Base-by-base conservation (phyloP, 192 early-diverging fungal species). In the Pilaira anomala region DNA sequence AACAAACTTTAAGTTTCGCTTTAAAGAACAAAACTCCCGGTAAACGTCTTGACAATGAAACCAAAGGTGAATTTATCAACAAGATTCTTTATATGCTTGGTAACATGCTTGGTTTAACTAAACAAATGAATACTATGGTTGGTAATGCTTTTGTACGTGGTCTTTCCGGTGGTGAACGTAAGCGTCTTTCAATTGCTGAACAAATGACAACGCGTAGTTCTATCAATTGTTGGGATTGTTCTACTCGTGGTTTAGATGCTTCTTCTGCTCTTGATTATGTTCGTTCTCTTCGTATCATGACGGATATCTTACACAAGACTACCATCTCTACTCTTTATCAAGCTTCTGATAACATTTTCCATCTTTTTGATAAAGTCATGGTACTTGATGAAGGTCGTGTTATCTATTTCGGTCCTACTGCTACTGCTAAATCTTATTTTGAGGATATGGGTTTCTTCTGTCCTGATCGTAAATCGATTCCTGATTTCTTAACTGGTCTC, bases 191-290 rank as follows among this genome's bases (percentile, higher is more conserved):
- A 9, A 90, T 87, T 69, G 86, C 87, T n/a, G 87, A 88, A 76
- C 87, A 88, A 66, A 83, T 88, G 57, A 84, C 85, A 12, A 79
- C 79, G 18, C 78, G 82, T 53, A 73, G 78, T 16, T 64, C 83
- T 29, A 68, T 88, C 67, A 83, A 86, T 46, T 73, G 85, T 52
- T 89, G 85, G 86, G 87, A 89, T 57, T 81, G 85, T 26, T 82
- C 83, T 60, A 93, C 91, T 7, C 79, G 80, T 40, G 91, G 91
- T 51, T 77, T 93, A 55, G 91, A 93, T 73, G 84, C 88, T n/a
- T 88, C 87, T 59, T 88, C 86, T 5, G 87, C 91, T 48, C 77
- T 93, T 7, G 90, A 92, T 63, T 92, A 88, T 65, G 82, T 84
- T 41, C 78, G 83, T 55, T 86, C 80, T 22, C 80, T 92, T 48